Conservation (phyloP, 73 alveolate species). For the Durusdinium trenchii region DNA sequence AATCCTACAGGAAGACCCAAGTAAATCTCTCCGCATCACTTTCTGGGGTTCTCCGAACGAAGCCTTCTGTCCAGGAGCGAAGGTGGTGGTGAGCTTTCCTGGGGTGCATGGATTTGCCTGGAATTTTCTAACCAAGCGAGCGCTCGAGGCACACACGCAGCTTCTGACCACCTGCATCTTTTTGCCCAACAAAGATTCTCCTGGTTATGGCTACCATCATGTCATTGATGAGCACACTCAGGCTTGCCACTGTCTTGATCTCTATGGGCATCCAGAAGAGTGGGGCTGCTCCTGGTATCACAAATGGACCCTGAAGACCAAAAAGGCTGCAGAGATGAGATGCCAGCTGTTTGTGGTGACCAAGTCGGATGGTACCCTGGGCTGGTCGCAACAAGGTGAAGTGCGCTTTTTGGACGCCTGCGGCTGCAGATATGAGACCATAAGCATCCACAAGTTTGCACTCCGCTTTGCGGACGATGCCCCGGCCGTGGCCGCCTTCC, state of each 20-base stretch:
- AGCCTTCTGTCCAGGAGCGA: not conserved
- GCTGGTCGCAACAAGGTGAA: conserved; percentile 1
- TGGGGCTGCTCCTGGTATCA: conserved; percentile 11
- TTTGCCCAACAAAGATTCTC: not conserved
- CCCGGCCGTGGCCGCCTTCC: too few relatives aligned
- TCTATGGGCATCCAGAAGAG: not conserved
- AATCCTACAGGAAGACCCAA: too few relatives aligned
- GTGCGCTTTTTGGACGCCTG: not conserved
- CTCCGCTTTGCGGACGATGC: too few relatives aligned
- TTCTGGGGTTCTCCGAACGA: not conserved
- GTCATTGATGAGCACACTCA: not conserved
- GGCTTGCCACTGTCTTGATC: not conserved
- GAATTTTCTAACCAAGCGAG: not conserved
- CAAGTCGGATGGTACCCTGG: conserved; percentile 6
- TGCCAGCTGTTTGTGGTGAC: not conserved
- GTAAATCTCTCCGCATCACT: too few relatives aligned
- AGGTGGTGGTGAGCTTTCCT: not conserved
- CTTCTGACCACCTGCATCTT: not conserved
- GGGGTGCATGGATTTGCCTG: not conserved
- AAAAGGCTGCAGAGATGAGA: not conserved
- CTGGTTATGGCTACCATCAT: not conserved
- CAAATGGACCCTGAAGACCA: not conserved
- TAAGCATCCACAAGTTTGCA: not conserved
- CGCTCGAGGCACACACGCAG: not conserved
- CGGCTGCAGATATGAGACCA: not conserved